A percentile compares a stretch with the other conserved stretches of the same genome.
These are phyloP conservation scores for Sporothrix euskadiensis DNA, from an alignment of 2,329 filamentous ascomycete species.

Conservation along the genomic window DNA sequence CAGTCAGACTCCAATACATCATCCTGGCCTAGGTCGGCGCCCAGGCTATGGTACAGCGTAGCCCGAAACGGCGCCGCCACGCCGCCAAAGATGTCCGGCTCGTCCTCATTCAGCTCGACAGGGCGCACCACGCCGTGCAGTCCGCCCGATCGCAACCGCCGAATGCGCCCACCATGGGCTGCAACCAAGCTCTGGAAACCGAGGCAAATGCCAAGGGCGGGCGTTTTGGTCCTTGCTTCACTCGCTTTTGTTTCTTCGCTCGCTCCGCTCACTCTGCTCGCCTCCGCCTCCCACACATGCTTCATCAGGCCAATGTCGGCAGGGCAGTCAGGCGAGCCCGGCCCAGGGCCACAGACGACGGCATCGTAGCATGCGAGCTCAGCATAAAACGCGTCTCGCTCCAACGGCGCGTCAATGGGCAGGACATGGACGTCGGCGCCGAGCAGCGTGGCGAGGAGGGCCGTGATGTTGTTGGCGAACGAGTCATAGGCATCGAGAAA, in stretches of 20 bases:
- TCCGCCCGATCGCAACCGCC: conserved; percentile 63
- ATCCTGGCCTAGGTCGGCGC: conserved; percentile 56
- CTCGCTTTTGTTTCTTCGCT: not conserved
- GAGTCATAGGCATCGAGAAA: conserved; percentile 97
- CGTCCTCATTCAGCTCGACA: conserved; percentile 37
- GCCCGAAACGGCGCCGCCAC: conserved; percentile 61
- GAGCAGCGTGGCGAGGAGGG: conserved; percentile 71
- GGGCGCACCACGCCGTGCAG: conserved; percentile 78
- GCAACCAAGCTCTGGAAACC: conserved; percentile 80
- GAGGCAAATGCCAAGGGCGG: conserved; percentile 84
- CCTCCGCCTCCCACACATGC: conserved; percentile 63
- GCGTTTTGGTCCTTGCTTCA: conserved; percentile 39
- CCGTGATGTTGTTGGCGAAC: conserved; percentile 92
- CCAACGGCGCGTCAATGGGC: conserved; percentile 65
- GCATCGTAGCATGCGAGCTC: conserved; percentile 69
- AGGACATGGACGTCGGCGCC: conserved; percentile 68
- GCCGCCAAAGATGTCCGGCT: conserved; percentile 63
- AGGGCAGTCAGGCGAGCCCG: conserved; percentile 71
- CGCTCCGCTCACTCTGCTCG: too few relatives aligned
- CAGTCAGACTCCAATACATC: conserved; percentile 41
- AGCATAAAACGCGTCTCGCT: conserved; percentile 47
- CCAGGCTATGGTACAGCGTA: conserved; percentile 74
- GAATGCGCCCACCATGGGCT: conserved; percentile 63
- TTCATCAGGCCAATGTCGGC: conserved; percentile 82
- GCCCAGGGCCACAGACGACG: conserved; percentile 86